Conservation (phyloP, 495 filamentous ascomycete genomes). For the Aspergillus avenaceus region DNA sequence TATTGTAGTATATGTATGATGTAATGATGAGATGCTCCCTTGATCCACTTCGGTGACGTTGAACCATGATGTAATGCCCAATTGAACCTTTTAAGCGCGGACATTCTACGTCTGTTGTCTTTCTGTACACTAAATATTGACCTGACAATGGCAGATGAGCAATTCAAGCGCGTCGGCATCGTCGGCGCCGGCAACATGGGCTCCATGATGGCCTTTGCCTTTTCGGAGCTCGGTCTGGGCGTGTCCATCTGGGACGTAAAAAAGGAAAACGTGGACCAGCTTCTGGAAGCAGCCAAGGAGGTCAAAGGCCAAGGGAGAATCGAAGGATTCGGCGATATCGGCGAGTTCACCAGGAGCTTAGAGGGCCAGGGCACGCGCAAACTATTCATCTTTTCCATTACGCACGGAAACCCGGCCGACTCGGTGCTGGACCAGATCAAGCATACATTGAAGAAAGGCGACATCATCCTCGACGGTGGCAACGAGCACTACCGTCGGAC, state of each 20-base stretch:
- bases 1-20: background rate
- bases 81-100: background rate
- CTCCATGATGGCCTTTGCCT: conserved; percentile 59
- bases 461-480: conserved; percentile 68
- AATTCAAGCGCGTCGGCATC: conserved; percentile 51
- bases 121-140: background rate
- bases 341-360: conserved; percentile 38
- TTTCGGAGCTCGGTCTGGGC: conserved; percentile 56
- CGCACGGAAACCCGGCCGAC: conserved; percentile 67
- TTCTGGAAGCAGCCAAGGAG: conserved; percentile 16
- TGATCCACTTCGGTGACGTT: background rate
- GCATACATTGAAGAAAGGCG: conserved; percentile 52
- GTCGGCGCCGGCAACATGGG: conserved; percentile 67
- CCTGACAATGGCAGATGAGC: conserved; percentile 5
- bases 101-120: background rate
- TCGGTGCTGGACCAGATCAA: conserved; percentile 56
- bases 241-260: conserved; percentile 61
- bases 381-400: conserved; percentile 63
- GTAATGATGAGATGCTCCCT: conserved; percentile 7
- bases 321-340: conserved; percentile 30
- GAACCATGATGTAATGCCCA: background rate
- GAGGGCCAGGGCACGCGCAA: conserved; percentile 32
- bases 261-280: conserved; percentile 42
- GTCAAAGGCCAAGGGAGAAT: conserved; percentile 32
- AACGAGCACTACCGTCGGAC: conserved; percentile 72